phyloP scores from a whole-genome alignment of 2,329 filamentous ascomycete genomes.

The Salinomyces thailandicus region DNA sequence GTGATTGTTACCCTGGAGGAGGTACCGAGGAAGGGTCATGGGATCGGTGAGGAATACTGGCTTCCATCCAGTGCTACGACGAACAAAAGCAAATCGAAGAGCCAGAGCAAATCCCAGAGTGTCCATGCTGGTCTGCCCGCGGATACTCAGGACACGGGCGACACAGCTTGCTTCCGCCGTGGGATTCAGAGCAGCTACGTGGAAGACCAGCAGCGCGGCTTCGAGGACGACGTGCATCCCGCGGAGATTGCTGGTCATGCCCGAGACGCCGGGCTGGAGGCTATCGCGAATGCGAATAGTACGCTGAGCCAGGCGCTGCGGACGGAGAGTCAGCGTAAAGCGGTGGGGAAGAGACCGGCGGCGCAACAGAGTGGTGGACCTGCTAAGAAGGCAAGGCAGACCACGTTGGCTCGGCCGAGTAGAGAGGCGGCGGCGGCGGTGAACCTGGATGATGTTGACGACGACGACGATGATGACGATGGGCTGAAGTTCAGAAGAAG shows the following conservation, averaged over 20 bases:
- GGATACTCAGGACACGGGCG: constrained; percentile 13
- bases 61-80: constrained; percentile 30
- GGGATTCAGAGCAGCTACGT: constrained; percentile 17
- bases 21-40: constrained; percentile 59
- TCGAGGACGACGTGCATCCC: constrained; percentile 8
- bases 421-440: constrained; percentile 12
- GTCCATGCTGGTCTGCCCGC: constrained; percentile 8
- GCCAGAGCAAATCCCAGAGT: constrained; percentile 12
- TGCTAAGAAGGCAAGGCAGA: constrained; percentile 25
- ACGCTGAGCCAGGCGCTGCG: constrained; percentile 15
- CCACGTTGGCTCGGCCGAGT: constrained; percentile 11
- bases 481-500: constrained; percentile 42
- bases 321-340: constrained; percentile 11
- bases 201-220: constrained; percentile 18
- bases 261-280: constrained; percentile 10
- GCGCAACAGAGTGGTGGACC: constrained; percentile 12
- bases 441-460: constrained; percentile 6
- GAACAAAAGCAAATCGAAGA: constrained; percentile 13
- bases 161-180: constrained; percentile 20
- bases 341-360: constrained; percentile 21
- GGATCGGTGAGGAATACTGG: constrained; percentile 69
- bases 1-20: constrained; percentile 64
- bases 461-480: constrained; percentile 44
- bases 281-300: constrained; percentile 9
- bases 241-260: constrained; percentile 9